Evolutionary conservation across 1,284 basidiomycete genomes (phyloP).

Genomic region (Exsudoporus floridanus): DNA sequence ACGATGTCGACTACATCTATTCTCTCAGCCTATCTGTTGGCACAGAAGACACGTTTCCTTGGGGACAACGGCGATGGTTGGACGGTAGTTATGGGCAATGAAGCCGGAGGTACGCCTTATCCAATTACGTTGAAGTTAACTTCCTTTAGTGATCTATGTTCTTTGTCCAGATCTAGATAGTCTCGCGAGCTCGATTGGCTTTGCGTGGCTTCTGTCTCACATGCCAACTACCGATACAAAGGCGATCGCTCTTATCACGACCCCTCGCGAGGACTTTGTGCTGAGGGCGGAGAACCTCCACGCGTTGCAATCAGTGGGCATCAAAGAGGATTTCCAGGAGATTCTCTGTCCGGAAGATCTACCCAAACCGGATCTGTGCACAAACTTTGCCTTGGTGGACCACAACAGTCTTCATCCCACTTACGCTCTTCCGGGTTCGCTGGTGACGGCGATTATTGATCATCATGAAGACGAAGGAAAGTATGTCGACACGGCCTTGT

Average conservation of each 20-base stretch:
- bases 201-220: constrained; percentile 64
- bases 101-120: constrained; percentile 76
- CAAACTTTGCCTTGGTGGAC: constrained; percentile 82
- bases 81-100: constrained; percentile 88
- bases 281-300: constrained; percentile 87
- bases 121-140: not conserved
- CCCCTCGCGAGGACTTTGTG: constrained; percentile 63
- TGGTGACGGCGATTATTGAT: constrained; percentile 83
- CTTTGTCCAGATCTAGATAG: constrained; percentile 79
- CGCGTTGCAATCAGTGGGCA: constrained; percentile 60
- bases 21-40: constrained; percentile 41
- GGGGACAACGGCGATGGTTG: constrained; percentile 54
- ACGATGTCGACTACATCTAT: constrained; percentile 27
- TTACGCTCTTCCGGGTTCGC: constrained; percentile 47
- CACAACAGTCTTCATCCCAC: constrained; percentile 74
- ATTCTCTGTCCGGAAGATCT: constrained; percentile 64
- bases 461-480: constrained; percentile 88
- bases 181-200: constrained; percentile 79
- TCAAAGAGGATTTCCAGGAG: constrained; percentile 48
- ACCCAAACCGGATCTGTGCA: constrained; percentile 42
- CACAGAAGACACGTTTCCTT: constrained; percentile 42
- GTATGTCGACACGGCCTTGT: constrained; percentile 60
- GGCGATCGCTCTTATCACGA: constrained; percentile 74
- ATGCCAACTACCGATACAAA: constrained; percentile 35
- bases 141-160: constrained; percentile 2